A percentile compares a stretch with the other conserved stretches of the same genome.
Evolutionary conservation across 306 rosid species (phyloP).

Genomic region (Vigna hirtella): DNA sequence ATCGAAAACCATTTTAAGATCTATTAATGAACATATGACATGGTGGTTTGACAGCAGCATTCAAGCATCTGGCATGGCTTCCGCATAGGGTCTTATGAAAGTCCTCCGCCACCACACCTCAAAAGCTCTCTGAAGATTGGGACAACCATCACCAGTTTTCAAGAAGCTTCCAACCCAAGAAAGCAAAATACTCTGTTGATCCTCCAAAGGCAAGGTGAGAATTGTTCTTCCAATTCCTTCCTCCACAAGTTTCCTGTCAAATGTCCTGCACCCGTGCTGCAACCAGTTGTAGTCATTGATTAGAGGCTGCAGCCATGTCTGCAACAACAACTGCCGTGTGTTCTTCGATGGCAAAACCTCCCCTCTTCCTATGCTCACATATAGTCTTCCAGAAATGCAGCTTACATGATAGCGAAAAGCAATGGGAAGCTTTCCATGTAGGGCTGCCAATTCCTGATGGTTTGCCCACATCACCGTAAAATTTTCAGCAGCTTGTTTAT

Average conservation of each 20-base stretch:
- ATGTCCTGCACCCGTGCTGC: constrained; percentile 82
- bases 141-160: constrained; percentile 87
- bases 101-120: constrained; percentile 99
- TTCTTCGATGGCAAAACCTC: constrained; percentile 79
- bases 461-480: constrained; percentile 80
- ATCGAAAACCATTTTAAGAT: constrained; percentile 22
- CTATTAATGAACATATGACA: constrained; percentile 27
- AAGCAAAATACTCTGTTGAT: constrained; percentile 84
- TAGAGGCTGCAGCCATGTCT: constrained; percentile 92
- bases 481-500: constrained; percentile 85
- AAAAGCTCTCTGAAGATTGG: constrained; percentile 90
- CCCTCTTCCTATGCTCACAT: constrained; percentile 87
- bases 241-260: constrained; percentile 87
- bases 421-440: constrained; percentile 69
- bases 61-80: constrained; percentile 58
- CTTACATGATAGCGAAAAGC: constrained; percentile 75
- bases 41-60: constrained; percentile 46
- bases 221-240: constrained; percentile 96
- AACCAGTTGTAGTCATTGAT: constrained; percentile 88
- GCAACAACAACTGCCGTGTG: constrained; percentile 70
- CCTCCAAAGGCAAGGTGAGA: constrained; percentile 91
- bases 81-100: constrained; percentile 72
- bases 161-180: constrained; percentile 88
- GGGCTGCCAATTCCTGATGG: constrained; percentile 78
- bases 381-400: constrained; percentile 78